Evolutionary conservation across 2,329 filamentous ascomycete species (phyloP).

Genomic region (Cucurbitaria berberidis): DNA sequence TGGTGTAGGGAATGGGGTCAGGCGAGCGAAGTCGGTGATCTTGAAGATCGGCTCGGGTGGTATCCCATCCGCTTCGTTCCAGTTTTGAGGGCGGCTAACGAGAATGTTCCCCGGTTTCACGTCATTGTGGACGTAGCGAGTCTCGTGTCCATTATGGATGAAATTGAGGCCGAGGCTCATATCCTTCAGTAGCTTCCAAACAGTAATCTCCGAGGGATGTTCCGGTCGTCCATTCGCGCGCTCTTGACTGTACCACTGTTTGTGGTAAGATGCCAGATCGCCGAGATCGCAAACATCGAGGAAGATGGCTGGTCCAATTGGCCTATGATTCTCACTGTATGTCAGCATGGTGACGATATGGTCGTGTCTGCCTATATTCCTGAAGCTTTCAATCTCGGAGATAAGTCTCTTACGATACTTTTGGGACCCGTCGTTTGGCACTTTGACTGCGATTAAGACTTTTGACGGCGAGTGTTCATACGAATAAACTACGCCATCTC

Average conservation of each 20-base stretch:
- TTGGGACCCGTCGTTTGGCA: background rate
- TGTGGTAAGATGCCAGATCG: conserved; percentile 14
- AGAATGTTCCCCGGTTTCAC: conserved; percentile 94
- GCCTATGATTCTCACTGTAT: conserved; percentile 2
- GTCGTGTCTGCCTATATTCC: conserved; percentile 5
- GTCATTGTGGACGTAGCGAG: conserved; percentile 77
- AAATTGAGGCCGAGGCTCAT: conserved; percentile 27
- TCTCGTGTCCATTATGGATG: conserved; percentile 23
- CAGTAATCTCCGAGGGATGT: conserved; percentile 24
- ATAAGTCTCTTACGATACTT: background rate
- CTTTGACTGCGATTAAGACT: background rate
- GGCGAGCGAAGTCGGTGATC: conserved; percentile 29
- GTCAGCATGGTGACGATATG: conserved; percentile 19
- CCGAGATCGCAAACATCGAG: conserved; percentile 27
- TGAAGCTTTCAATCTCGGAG: background rate
- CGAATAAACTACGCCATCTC: background rate
- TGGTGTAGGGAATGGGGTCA: conserved; percentile 7
- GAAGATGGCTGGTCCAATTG: conserved; percentile 23
- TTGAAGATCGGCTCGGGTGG: conserved; percentile 32
- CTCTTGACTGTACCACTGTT: conserved; percentile 6
- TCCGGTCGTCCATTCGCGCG: background rate
- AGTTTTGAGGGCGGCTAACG: conserved; percentile 51
- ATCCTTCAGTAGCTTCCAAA: conserved; percentile 38
- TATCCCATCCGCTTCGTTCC: background rate
- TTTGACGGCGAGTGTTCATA: background rate